A percentile compares a stretch with the other conserved stretches of the same genome.
Evolutionary conservation across 306 rosid genomes (phyloP).

Genomic region (Argentina anserina): DNA sequence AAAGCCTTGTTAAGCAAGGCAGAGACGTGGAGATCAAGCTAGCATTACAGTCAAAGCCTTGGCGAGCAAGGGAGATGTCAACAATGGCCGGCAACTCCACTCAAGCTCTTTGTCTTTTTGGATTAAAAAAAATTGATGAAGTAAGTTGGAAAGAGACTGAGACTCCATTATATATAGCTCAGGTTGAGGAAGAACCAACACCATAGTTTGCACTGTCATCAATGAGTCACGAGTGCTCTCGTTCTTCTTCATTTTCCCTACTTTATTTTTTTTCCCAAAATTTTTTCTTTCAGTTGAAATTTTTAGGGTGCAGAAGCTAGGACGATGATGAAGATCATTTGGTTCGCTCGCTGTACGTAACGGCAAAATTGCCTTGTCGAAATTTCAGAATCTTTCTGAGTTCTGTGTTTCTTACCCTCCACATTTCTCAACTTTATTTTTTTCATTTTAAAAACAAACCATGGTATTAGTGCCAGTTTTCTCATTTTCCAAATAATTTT

Average conservation of each 20-base stretch:
- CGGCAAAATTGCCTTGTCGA: constrained; percentile 59
- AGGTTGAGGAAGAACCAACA: background rate
- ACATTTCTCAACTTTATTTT: background rate
- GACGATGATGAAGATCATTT: constrained; percentile 38
- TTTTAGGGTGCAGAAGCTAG: background rate
- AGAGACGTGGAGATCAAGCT: background rate
- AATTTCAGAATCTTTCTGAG: constrained; percentile 36
- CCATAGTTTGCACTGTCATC: background rate
- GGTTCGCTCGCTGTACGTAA: constrained; percentile 75
- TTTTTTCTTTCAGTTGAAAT: background rate
- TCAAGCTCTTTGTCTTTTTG: no score
- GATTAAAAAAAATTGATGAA: no score
- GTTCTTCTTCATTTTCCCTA: background rate
- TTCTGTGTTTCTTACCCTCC: constrained; percentile 9
- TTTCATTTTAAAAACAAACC: no score
- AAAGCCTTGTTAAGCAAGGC: background rate
- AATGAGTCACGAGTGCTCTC: background rate
- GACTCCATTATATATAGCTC: background rate
- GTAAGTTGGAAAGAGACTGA: background rate
- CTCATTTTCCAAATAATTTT: no score
- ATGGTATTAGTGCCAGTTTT: no score
- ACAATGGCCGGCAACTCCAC: no score
- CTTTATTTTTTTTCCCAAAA: background rate
- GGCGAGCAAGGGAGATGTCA: no score
- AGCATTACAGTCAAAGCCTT: no score